A percentile compares a stretch with the other conserved stretches of the same genome.
Conservation (phyloP, 2,329 filamentous ascomycete genomes). For the Bisporella sp. region DNA sequence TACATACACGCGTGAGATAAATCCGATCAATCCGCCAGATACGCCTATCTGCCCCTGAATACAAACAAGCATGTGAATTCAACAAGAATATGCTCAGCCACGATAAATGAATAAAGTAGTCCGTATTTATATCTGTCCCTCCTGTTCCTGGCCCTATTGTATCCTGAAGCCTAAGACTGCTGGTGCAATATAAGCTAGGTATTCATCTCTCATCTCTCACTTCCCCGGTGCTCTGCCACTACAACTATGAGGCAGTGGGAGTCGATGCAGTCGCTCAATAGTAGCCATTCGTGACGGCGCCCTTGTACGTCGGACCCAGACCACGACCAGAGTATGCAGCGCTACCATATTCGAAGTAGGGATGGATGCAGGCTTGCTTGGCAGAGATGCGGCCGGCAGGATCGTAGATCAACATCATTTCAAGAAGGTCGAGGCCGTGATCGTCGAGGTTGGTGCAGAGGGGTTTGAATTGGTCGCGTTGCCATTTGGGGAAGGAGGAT, state of each 20-base stretch:
- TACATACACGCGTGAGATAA: too few relatives aligned
- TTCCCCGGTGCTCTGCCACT: background rate
- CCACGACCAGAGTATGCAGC: constrained; percentile 28
- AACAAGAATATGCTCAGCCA: too few relatives aligned
- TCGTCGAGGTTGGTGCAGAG: constrained; percentile 71
- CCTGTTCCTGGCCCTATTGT: too few relatives aligned
- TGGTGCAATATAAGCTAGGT: background rate
- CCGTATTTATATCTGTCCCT: too few relatives aligned
- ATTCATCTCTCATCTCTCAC: background rate
- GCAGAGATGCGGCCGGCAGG: constrained; percentile 81
- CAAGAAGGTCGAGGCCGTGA: constrained; percentile 59
- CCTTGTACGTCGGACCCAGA: constrained; percentile 22
- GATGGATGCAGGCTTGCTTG: constrained; percentile 78
- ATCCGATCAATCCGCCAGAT: too few relatives aligned
- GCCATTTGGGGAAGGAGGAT: constrained; percentile 86
- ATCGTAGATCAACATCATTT: constrained; percentile 75
- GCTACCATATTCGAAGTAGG: constrained; percentile 58
- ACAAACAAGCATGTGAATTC: too few relatives aligned
- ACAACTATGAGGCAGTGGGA: background rate
- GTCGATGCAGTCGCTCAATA: constrained; percentile 15
- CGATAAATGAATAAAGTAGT: too few relatives aligned
- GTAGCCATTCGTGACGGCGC: constrained; percentile 18
- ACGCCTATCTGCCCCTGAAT: too few relatives aligned
- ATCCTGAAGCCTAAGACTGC: background rate
- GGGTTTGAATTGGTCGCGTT: constrained; percentile 56